Percentiles rank a stretch among this genome's conserved stretches.
Conservation (phyloP, 495 filamentous ascomycete species). For the Aspergillus nanangensis region DNA sequence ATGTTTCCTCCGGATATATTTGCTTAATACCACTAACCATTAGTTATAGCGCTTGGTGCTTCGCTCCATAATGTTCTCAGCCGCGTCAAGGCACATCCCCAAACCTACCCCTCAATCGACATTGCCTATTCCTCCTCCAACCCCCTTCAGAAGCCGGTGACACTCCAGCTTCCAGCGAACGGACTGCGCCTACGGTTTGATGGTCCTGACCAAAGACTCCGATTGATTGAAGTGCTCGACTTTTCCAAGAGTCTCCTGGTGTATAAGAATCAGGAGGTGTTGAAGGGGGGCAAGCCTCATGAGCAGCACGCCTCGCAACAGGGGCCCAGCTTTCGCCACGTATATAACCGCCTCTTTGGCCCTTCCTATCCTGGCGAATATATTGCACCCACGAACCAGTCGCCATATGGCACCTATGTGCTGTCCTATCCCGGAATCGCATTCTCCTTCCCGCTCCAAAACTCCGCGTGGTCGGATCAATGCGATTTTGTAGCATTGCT, state of each 20-base stretch:
- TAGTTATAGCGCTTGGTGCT: slow-evolving; percentile 68
- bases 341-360: slow-evolving; percentile 87
- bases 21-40: slow-evolving; percentile 11
- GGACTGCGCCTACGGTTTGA: slow-evolving; percentile 90
- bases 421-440: slow-evolving; percentile 92
- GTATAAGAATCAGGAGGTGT: slow-evolving; percentile 81
- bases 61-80: slow-evolving; percentile 86
- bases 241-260: slow-evolving; percentile 80
- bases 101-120: slow-evolving; percentile 76
- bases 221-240: slow-evolving; percentile 85
- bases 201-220: slow-evolving; percentile 84
- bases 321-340: slow-evolving; percentile 82
- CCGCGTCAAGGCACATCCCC: slow-evolving; percentile 77
- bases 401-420: slow-evolving; percentile 66
- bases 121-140: slow-evolving; percentile 65
- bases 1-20: slow-evolving; percentile 21
- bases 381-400: slow-evolving; percentile 50
- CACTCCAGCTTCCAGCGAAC: slow-evolving; percentile 73
- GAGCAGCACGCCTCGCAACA: slow-evolving; percentile 37
- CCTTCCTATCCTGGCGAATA: slow-evolving; percentile 93
- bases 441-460: slow-evolving; percentile 79
- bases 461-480: slow-evolving; percentile 70
- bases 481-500: slow-evolving; percentile 85
- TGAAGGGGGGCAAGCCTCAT: slow-evolving; percentile 53
- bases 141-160: slow-evolving; percentile 68